Evolutionary conservation across 352 stramenopile genomes (phyloP), one percentile per base, ranked within the genome.

Genomic region (Hyaloperonospora brassicae): DNA sequence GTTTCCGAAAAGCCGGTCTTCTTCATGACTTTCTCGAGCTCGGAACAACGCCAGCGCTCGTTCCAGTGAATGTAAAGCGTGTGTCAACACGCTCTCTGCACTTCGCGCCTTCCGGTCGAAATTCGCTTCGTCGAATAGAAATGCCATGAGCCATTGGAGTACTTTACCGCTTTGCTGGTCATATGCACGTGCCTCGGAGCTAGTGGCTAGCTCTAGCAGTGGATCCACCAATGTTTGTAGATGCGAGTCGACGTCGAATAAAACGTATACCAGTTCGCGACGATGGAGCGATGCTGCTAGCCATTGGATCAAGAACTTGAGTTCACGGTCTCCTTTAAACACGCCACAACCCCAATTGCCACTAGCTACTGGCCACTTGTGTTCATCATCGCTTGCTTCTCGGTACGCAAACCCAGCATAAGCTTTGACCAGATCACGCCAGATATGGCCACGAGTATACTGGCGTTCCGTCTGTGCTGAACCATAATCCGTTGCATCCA

Each of bases 251-350:
- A 66, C 50, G 22, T 81, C 70, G 43, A 87, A 80, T 11, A 85
- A 58, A 50, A 85, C 74, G 35, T 89, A 89, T 22, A 82, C 64
- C 30, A 91, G 47, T 1, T 75, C 55, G 1, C 77, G 70, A 8
- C 58, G 49, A 25, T 61, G 46, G 5, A 87, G 57, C 3, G 80
- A 86, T 10, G 81, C 80, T 5, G 83, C 80, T 2, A 93, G 53
- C 83, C 83, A 91, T 53, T 93, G 81, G 50, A 93, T 74, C 14
- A 91, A 17, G 61, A 90, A 85, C 57, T 91, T 93, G 8, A 91
- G 62, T 54, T 90, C 77, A 2, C 75, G 62, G 45, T 90, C 73
- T 3, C 83, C 83, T 14, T 58, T 51, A 53, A 93, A 91, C 9
- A 90, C 81, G 1, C 83, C 83, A 30, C 83, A 91, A 47, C 83